These are phyloP conservation scores for Rhodotorula toruloides DNA, from an alignment of 768 basidiomycete genomes.

Conservation along the genomic window DNA sequence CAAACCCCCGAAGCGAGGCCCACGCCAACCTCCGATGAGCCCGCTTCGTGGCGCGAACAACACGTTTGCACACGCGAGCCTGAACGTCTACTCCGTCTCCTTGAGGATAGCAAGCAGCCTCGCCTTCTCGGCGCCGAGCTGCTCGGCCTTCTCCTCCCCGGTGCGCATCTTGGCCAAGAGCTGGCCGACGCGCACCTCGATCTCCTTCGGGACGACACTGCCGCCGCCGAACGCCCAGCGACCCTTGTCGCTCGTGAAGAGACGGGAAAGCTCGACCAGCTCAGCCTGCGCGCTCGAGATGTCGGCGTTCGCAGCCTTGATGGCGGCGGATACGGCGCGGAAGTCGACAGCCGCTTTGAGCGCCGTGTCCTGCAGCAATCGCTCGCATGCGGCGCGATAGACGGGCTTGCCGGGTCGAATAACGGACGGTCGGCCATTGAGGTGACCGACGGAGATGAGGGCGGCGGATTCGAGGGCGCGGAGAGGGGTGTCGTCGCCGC, in stretches of 20 bases:
- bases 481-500: constrained; percentile 77
- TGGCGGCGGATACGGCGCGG: constrained; percentile 13
- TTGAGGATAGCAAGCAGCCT: constrained; percentile 55
- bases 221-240: constrained; percentile 53
- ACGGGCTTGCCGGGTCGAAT: constrained; percentile 89
- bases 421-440: constrained; percentile 65
- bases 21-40: background rate
- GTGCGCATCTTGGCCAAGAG: constrained; percentile 69
- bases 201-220: constrained; percentile 49
- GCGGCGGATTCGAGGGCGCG: constrained; percentile 80
- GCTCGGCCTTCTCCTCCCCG: constrained; percentile 63
- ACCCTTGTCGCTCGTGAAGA: constrained; percentile 52
- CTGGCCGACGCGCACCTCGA: constrained; percentile 60
- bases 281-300: constrained; percentile 60
- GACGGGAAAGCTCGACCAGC: constrained; percentile 58
- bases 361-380: constrained; percentile 65
- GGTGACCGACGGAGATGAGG: constrained; percentile 69
- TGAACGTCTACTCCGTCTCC: background rate
- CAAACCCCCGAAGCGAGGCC: too few species aligned
- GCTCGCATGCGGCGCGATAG: constrained; percentile 75
- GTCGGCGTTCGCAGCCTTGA: constrained; percentile 42
- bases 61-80: background rate
- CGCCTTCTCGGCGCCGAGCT: constrained; percentile 65
- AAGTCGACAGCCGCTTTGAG: constrained; percentile 32
- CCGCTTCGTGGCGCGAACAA: background rate